These are phyloP conservation scores for Elsinoe ampelina DNA, from an alignment of 2,329 filamentous ascomycete species.

Conservation along the genomic window DNA sequence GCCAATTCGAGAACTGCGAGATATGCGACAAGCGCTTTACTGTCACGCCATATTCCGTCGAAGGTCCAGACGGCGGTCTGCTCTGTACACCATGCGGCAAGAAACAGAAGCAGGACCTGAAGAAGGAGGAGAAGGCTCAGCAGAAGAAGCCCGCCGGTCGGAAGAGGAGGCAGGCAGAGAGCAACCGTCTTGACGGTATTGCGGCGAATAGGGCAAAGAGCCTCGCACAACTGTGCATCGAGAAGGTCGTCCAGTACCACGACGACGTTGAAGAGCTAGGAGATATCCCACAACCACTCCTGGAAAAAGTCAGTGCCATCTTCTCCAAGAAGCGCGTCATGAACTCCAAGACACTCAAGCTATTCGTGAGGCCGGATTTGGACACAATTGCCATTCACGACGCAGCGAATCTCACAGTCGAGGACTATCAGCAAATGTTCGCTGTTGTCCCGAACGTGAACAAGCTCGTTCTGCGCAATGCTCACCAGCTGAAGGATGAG, in stretches of 20 bases:
- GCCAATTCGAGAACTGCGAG: constrained; percentile 83
- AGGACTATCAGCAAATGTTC: constrained; percentile 75
- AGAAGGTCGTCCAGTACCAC: constrained; percentile 54
- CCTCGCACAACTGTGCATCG: constrained; percentile 55
- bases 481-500: constrained; percentile 82
- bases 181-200: constrained; percentile 71
- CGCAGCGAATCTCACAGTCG: constrained; percentile 53
- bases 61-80: constrained; percentile 74
- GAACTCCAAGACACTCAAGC: constrained; percentile 40
- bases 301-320: constrained; percentile 53
- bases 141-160: constrained; percentile 49
- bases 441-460: constrained; percentile 61
- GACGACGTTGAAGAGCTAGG: constrained; percentile 57
- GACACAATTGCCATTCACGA: constrained; percentile 52
- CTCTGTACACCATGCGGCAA: constrained; percentile 76
- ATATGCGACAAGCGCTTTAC: constrained; percentile 81
- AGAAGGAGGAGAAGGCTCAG: constrained; percentile 49
- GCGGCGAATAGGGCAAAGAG: constrained; percentile 57
- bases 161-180: constrained; percentile 67
- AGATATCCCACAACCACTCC: constrained; percentile 48
- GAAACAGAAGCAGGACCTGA: constrained; percentile 57
- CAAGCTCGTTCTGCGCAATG: constrained; percentile 67
- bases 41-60: constrained; percentile 79
- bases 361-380: constrained; percentile 45
- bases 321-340: constrained; percentile 54